These are phyloP conservation scores for Fusarium anthophilum DNA, from an alignment of 2,329 filamentous ascomycete genomes.

Conservation along the genomic window DNA sequence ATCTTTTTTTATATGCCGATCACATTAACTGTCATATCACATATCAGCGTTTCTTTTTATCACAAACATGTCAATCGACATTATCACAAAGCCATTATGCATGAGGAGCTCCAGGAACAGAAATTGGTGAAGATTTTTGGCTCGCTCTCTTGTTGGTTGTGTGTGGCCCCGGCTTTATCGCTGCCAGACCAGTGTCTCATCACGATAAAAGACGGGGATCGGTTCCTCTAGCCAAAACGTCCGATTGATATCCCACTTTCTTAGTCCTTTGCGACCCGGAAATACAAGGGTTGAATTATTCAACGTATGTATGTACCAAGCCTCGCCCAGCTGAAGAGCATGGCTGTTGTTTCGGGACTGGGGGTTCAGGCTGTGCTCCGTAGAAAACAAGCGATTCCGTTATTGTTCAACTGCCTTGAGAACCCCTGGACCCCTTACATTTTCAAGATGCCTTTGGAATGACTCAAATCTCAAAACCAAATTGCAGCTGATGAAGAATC, in stretches of 20 bases:
- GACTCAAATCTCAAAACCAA: background rate
- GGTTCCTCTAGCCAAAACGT: constrained; percentile 19
- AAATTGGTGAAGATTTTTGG: constrained; percentile 6
- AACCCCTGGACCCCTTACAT: background rate
- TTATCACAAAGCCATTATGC: background rate
- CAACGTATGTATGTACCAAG: background rate
- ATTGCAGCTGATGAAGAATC: background rate
- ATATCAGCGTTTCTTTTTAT: background rate
- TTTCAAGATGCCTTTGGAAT: background rate
- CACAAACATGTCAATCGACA: background rate
- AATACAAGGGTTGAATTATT: constrained; percentile 14
- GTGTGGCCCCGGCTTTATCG: constrained; percentile 25
- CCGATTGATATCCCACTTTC: constrained; percentile 4
- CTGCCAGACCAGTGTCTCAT: constrained; percentile 42
- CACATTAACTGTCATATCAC: background rate
- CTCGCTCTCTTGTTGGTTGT: background rate
- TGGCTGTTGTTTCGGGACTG: constrained; percentile 30
- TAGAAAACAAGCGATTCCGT: constrained; percentile 25
- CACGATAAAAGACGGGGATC: constrained; percentile 20
- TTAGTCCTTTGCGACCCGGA: background rate
- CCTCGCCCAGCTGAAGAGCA: constrained; percentile 15
- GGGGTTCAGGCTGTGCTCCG: constrained; percentile 1
- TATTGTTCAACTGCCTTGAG: background rate
- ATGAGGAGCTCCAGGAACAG: background rate
- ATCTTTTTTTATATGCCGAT: constrained; percentile 27